Base-by-base conservation (phyloP, 1,284 basidiomycete species). In the Chiua sp. region DNA sequence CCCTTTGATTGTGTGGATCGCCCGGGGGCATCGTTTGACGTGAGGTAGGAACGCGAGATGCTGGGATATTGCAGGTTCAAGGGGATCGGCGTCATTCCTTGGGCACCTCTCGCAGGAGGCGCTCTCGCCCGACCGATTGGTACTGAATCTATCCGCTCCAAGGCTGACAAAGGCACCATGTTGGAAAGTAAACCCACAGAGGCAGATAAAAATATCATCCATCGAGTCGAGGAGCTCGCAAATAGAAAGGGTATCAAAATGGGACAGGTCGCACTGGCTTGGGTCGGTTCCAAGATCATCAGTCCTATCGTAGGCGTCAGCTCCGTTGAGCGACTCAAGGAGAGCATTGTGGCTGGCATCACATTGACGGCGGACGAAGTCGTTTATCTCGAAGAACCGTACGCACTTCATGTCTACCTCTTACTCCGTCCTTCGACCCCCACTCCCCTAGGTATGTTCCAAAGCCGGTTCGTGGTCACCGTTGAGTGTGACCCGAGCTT, bases 71-170 rank as follows among this genome's bases (percentile, higher is more conserved):
- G 80, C 69, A 74, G 78, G 8, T 76, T 73, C 59, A 71, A 80
- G 18, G 82, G 81, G 26, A 81, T 82, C 51, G 79, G 81, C 0
- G 63, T 83, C 44, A 77, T 83, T 15, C 74, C 78, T 1, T 82
- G 75, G 73, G 68, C 72, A 1, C 79, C 79, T 3, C 75, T 84
- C 12, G 63, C 69, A 6, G 62, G 60, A 4, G 82, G 82, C 12
- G 44, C 65, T 46, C 78, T 82, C 15, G 77, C 80, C 1, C 76
- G 78, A 15, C 78, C 79, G 0, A 0, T 77, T 7, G 74, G 73
- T 6, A 62, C 63, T 0, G 66, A 70, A 30, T 75, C 78, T 1
- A 46, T 55, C 0, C 69, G 47, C 22, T 4, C 10, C 42, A 20
- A 44, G 1, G n/a, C 42, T 44, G n/a, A 44, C 26, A 74, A 75